These are phyloP conservation scores for Diaporthe destruens DNA, from an alignment of 2,329 filamentous ascomycete species.

Conservation along the genomic window DNA sequence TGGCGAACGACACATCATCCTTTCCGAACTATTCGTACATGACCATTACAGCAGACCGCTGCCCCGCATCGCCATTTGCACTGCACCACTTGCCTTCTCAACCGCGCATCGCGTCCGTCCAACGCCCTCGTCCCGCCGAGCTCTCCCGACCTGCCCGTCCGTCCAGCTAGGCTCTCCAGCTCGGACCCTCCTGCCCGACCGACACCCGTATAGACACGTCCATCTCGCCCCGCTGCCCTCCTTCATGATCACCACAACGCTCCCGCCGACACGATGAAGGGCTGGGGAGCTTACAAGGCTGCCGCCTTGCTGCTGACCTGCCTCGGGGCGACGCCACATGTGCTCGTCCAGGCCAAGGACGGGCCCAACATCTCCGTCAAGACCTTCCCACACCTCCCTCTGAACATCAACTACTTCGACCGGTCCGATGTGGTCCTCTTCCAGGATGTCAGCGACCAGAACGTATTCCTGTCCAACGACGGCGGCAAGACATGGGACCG, in stretches of 20 bases:
- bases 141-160: background rate
- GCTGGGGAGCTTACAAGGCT: constrained; percentile 59
- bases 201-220: background rate
- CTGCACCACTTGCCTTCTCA: background rate
- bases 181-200: background rate
- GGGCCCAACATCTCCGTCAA: constrained; percentile 75
- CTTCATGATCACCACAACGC: constrained; percentile 59
- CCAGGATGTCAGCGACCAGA: constrained; percentile 73
- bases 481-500: constrained; percentile 83
- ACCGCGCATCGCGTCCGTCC: constrained; percentile 12
- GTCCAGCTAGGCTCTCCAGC: background rate
- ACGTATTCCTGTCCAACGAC: constrained; percentile 83
- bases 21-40: constrained; percentile 1
- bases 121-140: background rate
- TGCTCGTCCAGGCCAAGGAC: constrained; percentile 67
- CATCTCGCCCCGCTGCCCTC: constrained; percentile 10
- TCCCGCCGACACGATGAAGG: constrained; percentile 65
- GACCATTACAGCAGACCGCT: background rate
- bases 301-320: constrained; percentile 65
- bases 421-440: constrained; percentile 86
- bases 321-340: constrained; percentile 54
- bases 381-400: constrained; percentile 75
- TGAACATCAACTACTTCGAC: constrained; percentile 88
- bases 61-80: constrained; percentile 14
- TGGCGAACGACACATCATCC: constrained; percentile 29